Evolutionary conservation across 495 filamentous ascomycete genomes (phyloP).

Genomic region (Penicillium lividum): DNA sequence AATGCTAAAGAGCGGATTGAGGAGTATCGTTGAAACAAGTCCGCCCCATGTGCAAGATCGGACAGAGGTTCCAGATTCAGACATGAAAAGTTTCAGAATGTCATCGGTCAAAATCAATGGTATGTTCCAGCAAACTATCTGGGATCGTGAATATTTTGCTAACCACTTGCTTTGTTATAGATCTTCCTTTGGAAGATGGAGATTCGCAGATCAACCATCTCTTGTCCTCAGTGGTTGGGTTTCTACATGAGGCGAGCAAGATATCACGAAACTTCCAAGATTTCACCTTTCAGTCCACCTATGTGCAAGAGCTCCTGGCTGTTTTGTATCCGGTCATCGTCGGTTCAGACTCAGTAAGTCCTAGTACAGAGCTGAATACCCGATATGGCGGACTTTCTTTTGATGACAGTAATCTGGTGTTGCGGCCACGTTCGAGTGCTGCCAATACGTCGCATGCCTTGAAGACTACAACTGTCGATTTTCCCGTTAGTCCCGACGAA

Average conservation of each 20-base stretch:
- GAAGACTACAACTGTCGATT: slow-evolving; percentile 64
- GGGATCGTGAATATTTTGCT: not conserved
- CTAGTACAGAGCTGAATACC: slow-evolving; percentile 80
- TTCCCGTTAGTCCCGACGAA: slow-evolving; percentile 46
- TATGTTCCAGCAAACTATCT: slow-evolving; percentile 9
- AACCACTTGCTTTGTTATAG: slow-evolving; percentile 3
- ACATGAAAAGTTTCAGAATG: slow-evolving; percentile 23
- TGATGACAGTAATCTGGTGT: slow-evolving; percentile 80
- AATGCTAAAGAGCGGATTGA: slow-evolving; percentile 83
- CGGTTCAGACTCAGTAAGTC: slow-evolving; percentile 75
- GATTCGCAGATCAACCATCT: slow-evolving; percentile 38
- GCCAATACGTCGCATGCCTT: slow-evolving; percentile 58
- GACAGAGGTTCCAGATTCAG: slow-evolving; percentile 4
- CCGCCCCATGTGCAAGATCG: not conserved
- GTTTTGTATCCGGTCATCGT: slow-evolving; percentile 84
- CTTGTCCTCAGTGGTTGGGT: slow-evolving; percentile 72
- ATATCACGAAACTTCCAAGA: slow-evolving; percentile 76
- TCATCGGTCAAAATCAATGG: slow-evolving; percentile 18
- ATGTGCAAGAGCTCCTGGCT: slow-evolving; percentile 72
- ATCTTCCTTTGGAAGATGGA: slow-evolving; percentile 13
- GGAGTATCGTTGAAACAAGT: slow-evolving; percentile 40
- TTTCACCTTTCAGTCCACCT: slow-evolving; percentile 74
- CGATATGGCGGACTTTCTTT: slow-evolving; percentile 77
- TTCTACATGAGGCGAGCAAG: slow-evolving; percentile 73
- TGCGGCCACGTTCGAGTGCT: slow-evolving; percentile 65